Evolutionary conservation across 2,329 filamentous ascomycete species (phyloP).

Genomic region (Exophiala phaeomuriformis): DNA sequence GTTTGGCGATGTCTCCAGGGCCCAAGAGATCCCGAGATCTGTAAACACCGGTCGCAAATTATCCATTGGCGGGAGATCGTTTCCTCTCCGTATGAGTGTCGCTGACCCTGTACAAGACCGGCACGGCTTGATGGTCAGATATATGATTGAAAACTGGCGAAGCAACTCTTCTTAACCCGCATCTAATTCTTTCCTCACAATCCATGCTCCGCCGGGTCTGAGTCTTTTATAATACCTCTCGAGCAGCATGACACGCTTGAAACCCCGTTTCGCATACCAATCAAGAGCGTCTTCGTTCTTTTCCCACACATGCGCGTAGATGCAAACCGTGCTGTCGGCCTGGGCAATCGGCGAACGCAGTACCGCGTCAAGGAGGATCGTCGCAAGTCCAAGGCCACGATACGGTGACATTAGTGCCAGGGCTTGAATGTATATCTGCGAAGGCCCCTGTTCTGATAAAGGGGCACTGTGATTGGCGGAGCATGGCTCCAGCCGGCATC

Average conservation of each 20-base stretch:
- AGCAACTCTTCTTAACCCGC: not conserved
- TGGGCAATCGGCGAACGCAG: conserved; percentile 28
- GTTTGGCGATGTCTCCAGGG: too few species aligned
- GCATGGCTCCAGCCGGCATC: conserved; percentile 40
- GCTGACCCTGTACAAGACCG: too few species aligned
- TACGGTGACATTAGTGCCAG: conserved; percentile 54
- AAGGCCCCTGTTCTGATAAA: conserved; percentile 24
- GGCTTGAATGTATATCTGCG: conserved; percentile 55
- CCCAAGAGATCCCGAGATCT: too few species aligned
- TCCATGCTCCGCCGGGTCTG: conserved; percentile 49
- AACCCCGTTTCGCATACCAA: conserved; percentile 56
- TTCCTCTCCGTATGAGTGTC: too few species aligned
- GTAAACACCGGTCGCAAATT: too few species aligned
- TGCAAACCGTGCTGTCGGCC: conserved; percentile 31
- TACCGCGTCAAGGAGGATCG: conserved; percentile 45
- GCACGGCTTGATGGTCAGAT: too few species aligned
- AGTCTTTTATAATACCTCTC: conserved; percentile 54
- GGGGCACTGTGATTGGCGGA: not conserved
- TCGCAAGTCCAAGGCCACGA: conserved; percentile 51
- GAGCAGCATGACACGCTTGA: conserved; percentile 46
- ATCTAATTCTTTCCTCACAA: conserved; percentile 35
- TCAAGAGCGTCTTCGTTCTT: conserved; percentile 52
- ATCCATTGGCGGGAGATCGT: too few species aligned
- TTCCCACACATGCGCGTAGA: conserved; percentile 60
- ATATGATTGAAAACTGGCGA: too few species aligned